These are phyloP conservation scores for Wickerhamomyces sp. DNA, from an alignment of 1,139 yeast genomes.

Conservation along the genomic window DNA sequence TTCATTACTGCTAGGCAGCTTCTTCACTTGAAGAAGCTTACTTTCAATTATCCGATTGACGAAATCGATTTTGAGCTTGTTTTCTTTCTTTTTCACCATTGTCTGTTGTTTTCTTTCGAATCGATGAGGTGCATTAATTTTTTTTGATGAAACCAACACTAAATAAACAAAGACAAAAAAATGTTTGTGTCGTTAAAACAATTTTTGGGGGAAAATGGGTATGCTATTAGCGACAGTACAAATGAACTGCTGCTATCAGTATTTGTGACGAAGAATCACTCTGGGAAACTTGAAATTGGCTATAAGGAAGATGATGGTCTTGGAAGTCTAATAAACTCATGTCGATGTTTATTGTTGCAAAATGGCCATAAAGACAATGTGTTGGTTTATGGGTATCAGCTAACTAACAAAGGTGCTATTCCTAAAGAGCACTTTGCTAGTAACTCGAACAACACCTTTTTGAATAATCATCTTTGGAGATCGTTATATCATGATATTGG, in stretches of 20 bases:
- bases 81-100: slow-evolving; percentile 32
- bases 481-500: slow-evolving; percentile 13
- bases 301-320: slow-evolving; percentile 10
- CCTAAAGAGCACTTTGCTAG: slow-evolving; percentile 5
- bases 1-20: slow-evolving; percentile 23
- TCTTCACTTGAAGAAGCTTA: slow-evolving; percentile 44
- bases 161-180: background rate
- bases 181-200: too few relatives aligned
- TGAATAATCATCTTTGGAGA: slow-evolving; percentile 16
- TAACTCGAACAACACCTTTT: background rate
- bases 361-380: slow-evolving; percentile 18
- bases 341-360: slow-evolving; percentile 15
- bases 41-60: slow-evolving; percentile 44
- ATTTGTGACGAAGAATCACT: background rate
- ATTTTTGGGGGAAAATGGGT: too few relatives aligned
- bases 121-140: background rate
- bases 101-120: background rate
- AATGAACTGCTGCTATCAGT: background rate
- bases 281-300: background rate
- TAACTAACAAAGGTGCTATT: slow-evolving; percentile 6
- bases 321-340: slow-evolving; percentile 20
- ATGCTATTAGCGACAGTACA: background rate
- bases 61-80: slow-evolving; percentile 40
- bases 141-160: background rate
- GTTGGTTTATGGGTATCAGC: slow-evolving; percentile 17